Conservation (phyloP, 306 rosid species). For the peach (Prunus persica) region DNA sequence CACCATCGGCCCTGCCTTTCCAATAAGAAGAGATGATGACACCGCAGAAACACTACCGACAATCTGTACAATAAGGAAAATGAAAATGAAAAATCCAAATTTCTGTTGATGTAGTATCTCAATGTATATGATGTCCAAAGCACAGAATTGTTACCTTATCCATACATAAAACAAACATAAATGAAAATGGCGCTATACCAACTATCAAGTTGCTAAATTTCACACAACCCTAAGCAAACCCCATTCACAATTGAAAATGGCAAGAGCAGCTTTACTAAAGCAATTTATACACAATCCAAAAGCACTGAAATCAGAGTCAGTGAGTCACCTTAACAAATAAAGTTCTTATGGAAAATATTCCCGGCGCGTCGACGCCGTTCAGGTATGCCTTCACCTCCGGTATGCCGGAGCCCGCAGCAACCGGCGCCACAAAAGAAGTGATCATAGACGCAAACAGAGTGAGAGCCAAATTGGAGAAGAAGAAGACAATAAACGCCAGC, state of each 20-base stretch:
- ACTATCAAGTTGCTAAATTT: slow-evolving; percentile 2
- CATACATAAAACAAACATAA: not conserved
- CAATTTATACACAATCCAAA: not conserved
- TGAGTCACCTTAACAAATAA: slow-evolving; percentile 67
- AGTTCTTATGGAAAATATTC: slow-evolving; percentile 56
- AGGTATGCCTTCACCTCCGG: slow-evolving; percentile 97
- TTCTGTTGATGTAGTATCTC: not conserved
- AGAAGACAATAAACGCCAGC: slow-evolving; percentile 64
- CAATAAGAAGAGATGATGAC: slow-evolving; percentile 76
- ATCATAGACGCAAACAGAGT: slow-evolving; percentile 61
- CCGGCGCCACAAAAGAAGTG: slow-evolving; percentile 78
- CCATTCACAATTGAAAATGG: not conserved
- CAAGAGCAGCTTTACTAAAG: not conserved
- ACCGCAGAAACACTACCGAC: slow-evolving; percentile 89
- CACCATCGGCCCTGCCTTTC: slow-evolving; percentile 98
- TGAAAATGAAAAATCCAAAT: not conserved
- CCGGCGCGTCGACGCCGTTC: slow-evolving; percentile 93
- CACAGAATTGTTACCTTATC: not conserved
- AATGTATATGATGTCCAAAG: not conserved
- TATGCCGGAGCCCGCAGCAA: slow-evolving; percentile 88
- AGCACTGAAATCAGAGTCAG: not conserved
- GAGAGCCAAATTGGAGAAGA: slow-evolving; percentile 65
- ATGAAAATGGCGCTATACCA: not conserved
- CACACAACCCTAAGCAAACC: not conserved
- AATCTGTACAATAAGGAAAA: slow-evolving; percentile 47